These are phyloP conservation scores for Coleophoma eucalyptorum DNA, from an alignment of 2,329 filamentous ascomycete species.

Conservation along the genomic window DNA sequence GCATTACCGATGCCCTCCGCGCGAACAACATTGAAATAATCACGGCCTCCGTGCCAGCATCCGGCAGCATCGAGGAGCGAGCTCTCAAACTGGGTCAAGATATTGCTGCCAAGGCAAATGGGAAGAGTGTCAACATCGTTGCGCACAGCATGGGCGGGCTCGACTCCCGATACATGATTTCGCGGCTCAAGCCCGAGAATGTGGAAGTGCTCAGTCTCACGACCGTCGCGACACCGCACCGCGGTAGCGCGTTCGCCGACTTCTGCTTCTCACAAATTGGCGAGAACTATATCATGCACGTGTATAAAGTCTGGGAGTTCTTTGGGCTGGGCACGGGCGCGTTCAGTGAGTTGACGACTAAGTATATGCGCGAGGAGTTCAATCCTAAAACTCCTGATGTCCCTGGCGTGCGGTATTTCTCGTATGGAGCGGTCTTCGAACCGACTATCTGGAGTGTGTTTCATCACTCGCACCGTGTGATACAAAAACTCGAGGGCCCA, in stretches of 20 bases:
- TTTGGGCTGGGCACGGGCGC: conserved; percentile 54
- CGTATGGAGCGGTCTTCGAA: conserved; percentile 51
- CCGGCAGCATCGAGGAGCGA: conserved; percentile 56
- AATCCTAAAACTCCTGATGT: conserved; percentile 54
- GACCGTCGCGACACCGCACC: conserved; percentile 33
- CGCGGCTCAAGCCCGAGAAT: conserved; percentile 42
- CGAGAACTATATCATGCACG: conserved; percentile 46
- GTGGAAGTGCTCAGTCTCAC: conserved; percentile 39
- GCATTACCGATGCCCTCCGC: conserved; percentile 54
- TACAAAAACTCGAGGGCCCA: conserved; percentile 48
- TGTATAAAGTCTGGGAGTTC: conserved; percentile 45
- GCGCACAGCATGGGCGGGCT: conserved; percentile 67
- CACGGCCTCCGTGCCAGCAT: conserved; percentile 57
- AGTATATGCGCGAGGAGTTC: conserved; percentile 55
- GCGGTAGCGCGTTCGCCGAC: conserved; percentile 46
- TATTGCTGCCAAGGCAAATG: conserved; percentile 42
- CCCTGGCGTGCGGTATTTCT: conserved; percentile 53
- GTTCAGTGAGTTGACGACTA: conserved; percentile 56
- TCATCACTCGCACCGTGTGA: conserved; percentile 45
- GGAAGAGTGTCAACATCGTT: conserved; percentile 69
- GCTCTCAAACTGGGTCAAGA: conserved; percentile 52
- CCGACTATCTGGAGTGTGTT: conserved; percentile 65
- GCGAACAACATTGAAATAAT: conserved; percentile 52
- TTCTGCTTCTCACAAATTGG: conserved; percentile 45
- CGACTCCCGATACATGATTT: conserved; percentile 63